Base-by-base conservation (phyloP, 2,329 filamentous ascomycete genomes). In the Hymenoscyphus repandus region DNA sequence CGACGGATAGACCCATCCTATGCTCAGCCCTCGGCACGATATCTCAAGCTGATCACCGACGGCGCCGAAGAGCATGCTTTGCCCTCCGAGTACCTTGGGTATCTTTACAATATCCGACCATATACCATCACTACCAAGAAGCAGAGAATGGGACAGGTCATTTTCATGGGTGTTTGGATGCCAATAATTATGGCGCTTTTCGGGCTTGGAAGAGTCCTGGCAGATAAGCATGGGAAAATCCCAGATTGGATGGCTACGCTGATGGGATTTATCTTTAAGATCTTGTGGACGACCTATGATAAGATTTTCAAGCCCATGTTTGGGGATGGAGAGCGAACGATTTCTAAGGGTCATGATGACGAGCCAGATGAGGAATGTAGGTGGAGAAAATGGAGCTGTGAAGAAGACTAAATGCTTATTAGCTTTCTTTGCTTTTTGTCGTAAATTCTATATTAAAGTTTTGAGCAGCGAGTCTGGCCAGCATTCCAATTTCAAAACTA, bases 1-100 rank as follows among this genome's bases (percentile, higher is more conserved):
- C 58, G 64, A n/a, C 81, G 89, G 5, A 82, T 84, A 0, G 77
- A 86, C 47, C 77, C 82, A 1, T 76, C 77, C 51, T 90, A 92
- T 62, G 87, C 90, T 0, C 89, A 96, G 69, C 79, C 93, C 0
- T 95, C 89, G 2, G 75, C 81, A 39, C 83, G 93, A 11, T 97
- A 99, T 67, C 73, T 96, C 20, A 84, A 85, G 54, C 77, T 96
- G 45, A 80, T 99, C 60, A 81, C 77, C 12, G 80, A 85, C 57
- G 93, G 93, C 13, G 91, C 89, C 0, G 71, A 73, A 1, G 90
- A 97, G 66, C 86, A 93, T 65, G 74, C 76, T n/a, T 75, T 99
- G 1, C 93, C 93, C 0, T 69, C 76, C 5, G 83, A 87, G 49
- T 99, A 96, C 64, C 83, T 83, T 60, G 71, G 72, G 1, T 95